Percentiles rank a stretch among this genome's conserved stretches.
Conservation (phyloP, 2,329 filamentous ascomycete species). For the Claviceps arundinis region DNA sequence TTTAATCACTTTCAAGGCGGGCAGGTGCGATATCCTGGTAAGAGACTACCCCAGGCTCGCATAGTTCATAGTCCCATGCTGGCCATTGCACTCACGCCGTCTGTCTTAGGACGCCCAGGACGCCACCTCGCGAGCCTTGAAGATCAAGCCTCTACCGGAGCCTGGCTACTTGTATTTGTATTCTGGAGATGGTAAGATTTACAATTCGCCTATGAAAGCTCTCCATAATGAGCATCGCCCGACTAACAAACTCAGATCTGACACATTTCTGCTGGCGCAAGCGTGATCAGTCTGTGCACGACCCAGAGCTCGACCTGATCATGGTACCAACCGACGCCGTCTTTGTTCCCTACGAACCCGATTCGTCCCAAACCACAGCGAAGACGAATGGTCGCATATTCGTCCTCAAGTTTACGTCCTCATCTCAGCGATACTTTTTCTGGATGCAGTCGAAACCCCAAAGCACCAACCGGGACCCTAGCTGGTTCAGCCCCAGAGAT, state of each 20-base stretch:
- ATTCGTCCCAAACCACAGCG: conserved; percentile 39
- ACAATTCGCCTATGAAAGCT: too few relatives aligned
- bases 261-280: conserved; percentile 96
- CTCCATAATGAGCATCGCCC: background rate
- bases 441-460: conserved; percentile 92
- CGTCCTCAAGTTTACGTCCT: conserved; percentile 84
- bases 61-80: background rate
- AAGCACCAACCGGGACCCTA: conserved; percentile 50
- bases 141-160: conserved; percentile 58
- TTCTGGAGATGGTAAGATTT: conserved; percentile 61
- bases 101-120: background rate
- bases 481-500: conserved; percentile 75
- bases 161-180: conserved; percentile 89
- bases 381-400: conserved; percentile 83
- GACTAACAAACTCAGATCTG: conserved; percentile 46
- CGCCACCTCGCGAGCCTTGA: conserved; percentile 34
- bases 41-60: conserved; percentile 16
- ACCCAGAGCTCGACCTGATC: conserved; percentile 76
- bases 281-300: conserved; percentile 53
- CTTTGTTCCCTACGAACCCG: conserved; percentile 67
- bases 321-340: conserved; percentile 86
- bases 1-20: conserved; percentile 93
- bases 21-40: conserved; percentile 75
- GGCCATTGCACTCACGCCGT: conserved; percentile 9
- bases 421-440: conserved; percentile 82